Base-by-base conservation (phyloP, 2,329 filamentous ascomycete species). In the Beauveria sp. region DNA sequence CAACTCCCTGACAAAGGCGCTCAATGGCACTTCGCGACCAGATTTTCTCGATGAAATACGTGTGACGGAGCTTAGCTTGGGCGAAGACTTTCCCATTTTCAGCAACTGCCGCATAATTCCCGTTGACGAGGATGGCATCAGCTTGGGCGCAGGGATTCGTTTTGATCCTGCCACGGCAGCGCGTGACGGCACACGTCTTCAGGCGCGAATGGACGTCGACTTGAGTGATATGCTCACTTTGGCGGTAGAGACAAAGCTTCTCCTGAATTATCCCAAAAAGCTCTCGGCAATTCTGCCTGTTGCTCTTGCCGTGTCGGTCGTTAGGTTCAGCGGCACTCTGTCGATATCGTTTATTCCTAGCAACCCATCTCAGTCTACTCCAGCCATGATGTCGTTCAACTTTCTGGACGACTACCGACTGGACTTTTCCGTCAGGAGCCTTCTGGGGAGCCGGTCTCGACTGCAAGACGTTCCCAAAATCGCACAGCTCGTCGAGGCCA, bases 41-140 rank as follows among this genome's bases (percentile, higher is more conserved):
- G 90, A 92, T 66, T 99, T 96, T 73, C 80, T 99, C 37, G 93
- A 96, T 71, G 90, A 94, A 70, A 97, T 99, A 64, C 88, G 87
- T 28, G 90, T 99, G 59, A 96, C 92, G 2, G 93, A 99, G 75
- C 86, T 99, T 63, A 96, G 89, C 55, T 79, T 99, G 5, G 94
- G 94, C 34, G 94, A 99, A 69, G 94, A 99, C 69, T 99, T 97
- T 66, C 94, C 94, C 30, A 99, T 99, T 58, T 96, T 99, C 74
- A 97, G 92, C 78, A 99, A 99, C 73, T 97, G 94, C 70, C 86
- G 94, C 62, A 89, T 99, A 60, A 97, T 97, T 63, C 91, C 92
- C 2, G 90, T 97, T 0, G 88, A 91, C 68, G 90, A 93, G 67
- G 88, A 92, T 72, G 89, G 88, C 1, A 73, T 87, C 41, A 80